Evolutionary conservation across 768 basidiomycete genomes (phyloP).

Genomic region (Suillus subalutaceus): DNA sequence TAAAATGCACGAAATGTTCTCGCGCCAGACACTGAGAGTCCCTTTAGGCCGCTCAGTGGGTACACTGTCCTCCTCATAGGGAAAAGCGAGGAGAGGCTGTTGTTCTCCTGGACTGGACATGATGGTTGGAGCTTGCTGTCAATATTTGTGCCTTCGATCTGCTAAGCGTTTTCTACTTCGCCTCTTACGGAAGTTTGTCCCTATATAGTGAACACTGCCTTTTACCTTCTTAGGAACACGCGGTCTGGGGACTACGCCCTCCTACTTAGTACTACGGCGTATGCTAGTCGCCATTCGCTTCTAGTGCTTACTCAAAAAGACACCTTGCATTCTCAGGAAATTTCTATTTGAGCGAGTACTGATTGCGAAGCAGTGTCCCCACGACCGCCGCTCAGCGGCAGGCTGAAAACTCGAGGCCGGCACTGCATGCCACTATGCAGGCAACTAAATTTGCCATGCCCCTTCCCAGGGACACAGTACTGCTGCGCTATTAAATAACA

Average conservation of each 20-base stretch:
- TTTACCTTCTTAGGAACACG: not conserved
- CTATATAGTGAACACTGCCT: not conserved
- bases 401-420: slow-evolving; percentile 14
- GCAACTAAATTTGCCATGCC: slow-evolving; percentile 9
- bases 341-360: not conserved
- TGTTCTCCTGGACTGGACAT: slow-evolving; percentile 46
- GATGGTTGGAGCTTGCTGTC: slow-evolving; percentile 21
- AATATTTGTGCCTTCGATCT: not conserved
- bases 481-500: slow-evolving; percentile 7
- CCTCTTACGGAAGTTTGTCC: slow-evolving; percentile 2
- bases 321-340: not conserved
- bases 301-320: not conserved
- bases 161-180: slow-evolving; percentile 1
- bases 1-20: slow-evolving; percentile 47
- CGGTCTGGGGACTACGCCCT: not conserved
- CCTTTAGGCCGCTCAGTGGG: slow-evolving; percentile 11
- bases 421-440: slow-evolving; percentile 3
- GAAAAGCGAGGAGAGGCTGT: slow-evolving; percentile 46
- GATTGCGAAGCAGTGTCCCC: not conserved
- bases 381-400: not conserved
- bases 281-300: not conserved
- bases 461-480: not conserved
- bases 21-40: slow-evolving; percentile 28
- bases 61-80: slow-evolving; percentile 22
- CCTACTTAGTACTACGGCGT: not conserved